Evolutionary conservation across 768 basidiomycete species (phyloP).

Genomic region (Boletus edulis): DNA sequence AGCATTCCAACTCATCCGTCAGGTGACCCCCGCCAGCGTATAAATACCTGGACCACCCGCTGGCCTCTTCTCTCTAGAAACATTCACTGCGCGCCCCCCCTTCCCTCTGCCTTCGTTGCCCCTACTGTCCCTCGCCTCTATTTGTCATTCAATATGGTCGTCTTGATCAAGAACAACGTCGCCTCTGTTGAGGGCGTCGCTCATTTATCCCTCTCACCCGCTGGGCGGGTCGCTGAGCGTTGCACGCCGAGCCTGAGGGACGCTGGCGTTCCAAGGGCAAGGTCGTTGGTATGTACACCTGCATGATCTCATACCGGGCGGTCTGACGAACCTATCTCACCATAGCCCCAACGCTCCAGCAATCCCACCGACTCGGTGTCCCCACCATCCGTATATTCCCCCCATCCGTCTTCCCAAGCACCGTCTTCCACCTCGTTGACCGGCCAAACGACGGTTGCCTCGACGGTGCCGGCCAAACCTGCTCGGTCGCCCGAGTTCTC

Average conservation of each 20-base stretch:
- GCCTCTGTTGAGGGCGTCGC: constrained; percentile 11
- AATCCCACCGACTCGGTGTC: background rate
- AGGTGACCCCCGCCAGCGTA: no score
- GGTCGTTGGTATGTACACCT: constrained; percentile 2
- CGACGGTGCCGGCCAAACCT: background rate
- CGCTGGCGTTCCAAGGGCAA: constrained; percentile 5
- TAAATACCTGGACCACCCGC: no score
- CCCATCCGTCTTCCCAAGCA: background rate
- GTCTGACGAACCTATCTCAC: background rate
- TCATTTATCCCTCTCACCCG: constrained; percentile 4
- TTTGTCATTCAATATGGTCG: constrained; percentile 7
- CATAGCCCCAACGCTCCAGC: constrained; percentile 4
- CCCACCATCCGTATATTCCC: no score
- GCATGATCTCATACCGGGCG: background rate
- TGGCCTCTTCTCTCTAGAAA: no score
- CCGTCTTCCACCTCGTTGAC: background rate
- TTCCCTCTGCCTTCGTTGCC: no score
- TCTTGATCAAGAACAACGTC: constrained; percentile 15
- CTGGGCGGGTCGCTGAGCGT: background rate
- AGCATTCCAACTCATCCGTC: no score
- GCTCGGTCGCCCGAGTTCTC: constrained; percentile 4
- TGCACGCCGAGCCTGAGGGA: background rate
- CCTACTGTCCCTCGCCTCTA: background rate
- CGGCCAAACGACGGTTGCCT: background rate
- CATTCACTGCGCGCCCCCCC: no score